Base-by-base conservation (phyloP, 2,329 filamentous ascomycete genomes). In the Rasamsonia emersonii region DNA sequence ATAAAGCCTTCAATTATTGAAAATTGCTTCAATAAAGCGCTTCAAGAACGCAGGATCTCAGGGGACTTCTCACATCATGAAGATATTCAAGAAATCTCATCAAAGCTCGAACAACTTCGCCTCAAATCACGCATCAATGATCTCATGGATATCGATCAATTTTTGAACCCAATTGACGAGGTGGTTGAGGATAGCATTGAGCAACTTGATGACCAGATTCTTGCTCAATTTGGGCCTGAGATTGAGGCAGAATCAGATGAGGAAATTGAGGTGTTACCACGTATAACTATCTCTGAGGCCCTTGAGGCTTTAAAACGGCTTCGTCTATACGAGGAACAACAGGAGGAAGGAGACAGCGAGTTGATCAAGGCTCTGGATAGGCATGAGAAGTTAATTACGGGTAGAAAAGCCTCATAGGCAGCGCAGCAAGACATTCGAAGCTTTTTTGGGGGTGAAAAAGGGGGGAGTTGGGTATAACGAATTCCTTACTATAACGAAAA, bases 1-100 rank as follows among this genome's bases (percentile, higher is more conserved):
- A 10, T 41, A 13, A 28, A 24, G 10, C 7, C 16, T 11, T 10
- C 15, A 6, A 32, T 28, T 2, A 34, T 41, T 8, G 4, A 29
- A 13, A 33, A 34, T 9, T 36, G 30, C 18, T 40, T 40, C 28
- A 32, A 28, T 11, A 40, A 30, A 17, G 31, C 35, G 3, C 31
- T 40, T n/a, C 18, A 28, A 28, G 8, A n/a, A 7, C 4, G 16
- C n/a, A 14, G 17, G 18, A 20, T 5, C 17, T 11, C 9, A 28
- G 18, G 23, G 26, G 11, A 17, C 18, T 3, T 25, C 24, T 14
- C 26, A 28, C 16, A 11, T 40, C 11, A 26, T 28, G n/a, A n/a
- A n/a, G n/a, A n/a, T n/a, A n/a, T n/a, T 8, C 21, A 21, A 18
- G 30, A 32, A 16, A 32, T 34, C 9, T 24, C 32, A 17, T 16